These are phyloP conservation scores for Symbiodinium pilosum DNA, from an alignment of 73 alveolate species.

Conservation along the genomic window DNA sequence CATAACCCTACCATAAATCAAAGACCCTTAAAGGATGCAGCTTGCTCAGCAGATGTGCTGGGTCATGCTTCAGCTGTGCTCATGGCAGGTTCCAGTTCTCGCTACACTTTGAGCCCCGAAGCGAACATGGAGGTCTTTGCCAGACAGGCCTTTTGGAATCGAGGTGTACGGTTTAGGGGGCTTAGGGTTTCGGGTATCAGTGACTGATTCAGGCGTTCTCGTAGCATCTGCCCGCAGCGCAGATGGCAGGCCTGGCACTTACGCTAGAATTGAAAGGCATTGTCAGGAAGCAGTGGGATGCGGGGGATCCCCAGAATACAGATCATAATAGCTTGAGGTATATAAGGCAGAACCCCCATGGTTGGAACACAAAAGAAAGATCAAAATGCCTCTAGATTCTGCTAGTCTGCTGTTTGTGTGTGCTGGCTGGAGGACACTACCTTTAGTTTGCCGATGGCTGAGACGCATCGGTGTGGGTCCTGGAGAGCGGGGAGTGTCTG, in stretches of 20 bases:
- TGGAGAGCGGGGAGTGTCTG: neutral
- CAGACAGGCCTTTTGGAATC: constrained; percentile 50
- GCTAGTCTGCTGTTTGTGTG: no score
- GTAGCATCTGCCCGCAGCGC: constrained; percentile 48
- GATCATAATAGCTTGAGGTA: no score
- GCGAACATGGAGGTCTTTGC: constrained; percentile 83
- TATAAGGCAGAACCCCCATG: no score
- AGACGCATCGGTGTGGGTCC: constrained; percentile 39
- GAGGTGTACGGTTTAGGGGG: neutral
- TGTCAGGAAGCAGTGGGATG: no score
- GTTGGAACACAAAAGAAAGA: no score
- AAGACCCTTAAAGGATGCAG: no score
- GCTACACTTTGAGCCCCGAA: constrained; percentile 72
- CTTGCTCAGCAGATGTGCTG: no score
- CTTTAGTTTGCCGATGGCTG: constrained; percentile 70
- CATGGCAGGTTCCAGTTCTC: constrained; percentile 82
- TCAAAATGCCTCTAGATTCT: neutral
- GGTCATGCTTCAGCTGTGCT: no score
- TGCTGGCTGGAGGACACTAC: constrained; percentile 30
- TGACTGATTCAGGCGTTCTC: constrained; percentile 10
- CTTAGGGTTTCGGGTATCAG: neutral
- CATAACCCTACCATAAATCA: no score
- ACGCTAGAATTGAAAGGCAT: no score
- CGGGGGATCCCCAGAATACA: no score
- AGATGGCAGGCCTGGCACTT: constrained; percentile 69